A percentile compares a stretch with the other conserved stretches of the same genome.
These are phyloP conservation scores for Phytopythium aichiense DNA, from an alignment of 352 stramenopile species.

Conservation along the genomic window DNA sequence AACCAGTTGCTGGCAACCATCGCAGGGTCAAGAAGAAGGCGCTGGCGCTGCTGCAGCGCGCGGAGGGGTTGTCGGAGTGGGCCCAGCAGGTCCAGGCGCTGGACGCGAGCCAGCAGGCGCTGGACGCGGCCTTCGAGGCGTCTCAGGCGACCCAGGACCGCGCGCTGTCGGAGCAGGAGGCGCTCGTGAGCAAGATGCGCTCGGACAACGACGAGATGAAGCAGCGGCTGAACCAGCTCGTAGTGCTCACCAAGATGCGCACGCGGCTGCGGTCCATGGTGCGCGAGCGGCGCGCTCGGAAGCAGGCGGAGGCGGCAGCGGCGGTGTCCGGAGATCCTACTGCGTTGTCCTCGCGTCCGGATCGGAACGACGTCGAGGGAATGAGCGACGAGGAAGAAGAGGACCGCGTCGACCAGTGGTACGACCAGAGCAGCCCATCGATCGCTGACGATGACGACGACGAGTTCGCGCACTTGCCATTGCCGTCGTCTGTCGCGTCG, in stretches of 20 bases:
- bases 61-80: slow-evolving; percentile 69
- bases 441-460: slow-evolving; percentile 2
- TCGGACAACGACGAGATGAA: slow-evolving; percentile 58
- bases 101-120: slow-evolving; percentile 22
- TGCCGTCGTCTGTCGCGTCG: background rate
- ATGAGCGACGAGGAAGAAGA: slow-evolving; percentile 17
- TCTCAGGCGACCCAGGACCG: slow-evolving; percentile 38
- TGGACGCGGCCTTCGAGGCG: slow-evolving; percentile 41
- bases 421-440: background rate
- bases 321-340: slow-evolving; percentile 3
- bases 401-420: slow-evolving; percentile 9
- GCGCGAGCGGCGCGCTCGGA: slow-evolving; percentile 40
- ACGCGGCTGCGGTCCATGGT: slow-evolving; percentile 45
- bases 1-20: background rate
- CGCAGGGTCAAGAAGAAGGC: slow-evolving; percentile 68
- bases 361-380: slow-evolving; percentile 22
- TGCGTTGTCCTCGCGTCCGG: slow-evolving; percentile 5
- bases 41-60: slow-evolving; percentile 66
- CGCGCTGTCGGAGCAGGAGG: slow-evolving; percentile 49
- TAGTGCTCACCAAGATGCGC: slow-evolving; percentile 49
- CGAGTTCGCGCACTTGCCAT: background rate
- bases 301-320: slow-evolving; percentile 24
- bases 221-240: slow-evolving; percentile 59
- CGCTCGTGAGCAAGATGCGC: slow-evolving; percentile 57
- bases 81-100: slow-evolving; percentile 32